phyloP scores from a whole-genome alignment of 208 protist genomes.

The Acanthamoeba sp. region DNA sequence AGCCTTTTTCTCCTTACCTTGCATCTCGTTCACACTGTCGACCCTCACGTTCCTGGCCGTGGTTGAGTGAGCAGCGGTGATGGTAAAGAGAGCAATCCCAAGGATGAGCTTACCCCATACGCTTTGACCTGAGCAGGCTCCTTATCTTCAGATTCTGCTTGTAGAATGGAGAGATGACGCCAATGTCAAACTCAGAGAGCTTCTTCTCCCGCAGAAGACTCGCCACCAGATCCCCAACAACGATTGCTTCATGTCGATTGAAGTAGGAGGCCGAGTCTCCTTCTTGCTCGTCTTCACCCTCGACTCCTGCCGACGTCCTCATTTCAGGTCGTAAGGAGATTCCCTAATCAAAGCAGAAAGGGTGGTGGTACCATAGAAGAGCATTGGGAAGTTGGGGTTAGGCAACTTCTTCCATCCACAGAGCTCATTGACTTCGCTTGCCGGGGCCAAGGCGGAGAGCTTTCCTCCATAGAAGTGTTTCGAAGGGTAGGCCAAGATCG shows the following conservation, averaged over 20 bases:
- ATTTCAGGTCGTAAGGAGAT: not conserved
- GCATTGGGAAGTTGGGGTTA: not conserved
- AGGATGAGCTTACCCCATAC: not conserved
- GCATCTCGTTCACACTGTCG: not conserved
- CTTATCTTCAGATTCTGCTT: slow-evolving; percentile 1
- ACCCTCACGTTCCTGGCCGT: not conserved
- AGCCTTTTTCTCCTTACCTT: not conserved
- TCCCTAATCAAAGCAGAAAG: not conserved
- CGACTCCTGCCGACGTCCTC: not conserved
- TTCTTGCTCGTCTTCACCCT: slow-evolving; percentile 16
- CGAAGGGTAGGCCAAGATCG: not conserved
- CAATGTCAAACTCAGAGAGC: not conserved
- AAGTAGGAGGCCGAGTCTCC: slow-evolving; percentile 24
- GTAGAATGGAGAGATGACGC: not conserved
- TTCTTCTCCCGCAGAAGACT: not conserved
- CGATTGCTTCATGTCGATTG: not conserved
- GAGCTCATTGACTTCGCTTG: not conserved
- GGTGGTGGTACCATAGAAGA: not conserved
- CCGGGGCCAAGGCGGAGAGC: not conserved
- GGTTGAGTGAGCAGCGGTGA: not conserved
- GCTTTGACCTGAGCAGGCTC: not conserved
- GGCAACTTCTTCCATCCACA: not conserved
- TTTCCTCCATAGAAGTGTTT: not conserved
- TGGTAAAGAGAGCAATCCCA: not conserved
- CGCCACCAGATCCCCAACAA: not conserved